Conservation (phyloP, 176 grass and related monocot genomes). For the Rhynchospora tenuis region DNA sequence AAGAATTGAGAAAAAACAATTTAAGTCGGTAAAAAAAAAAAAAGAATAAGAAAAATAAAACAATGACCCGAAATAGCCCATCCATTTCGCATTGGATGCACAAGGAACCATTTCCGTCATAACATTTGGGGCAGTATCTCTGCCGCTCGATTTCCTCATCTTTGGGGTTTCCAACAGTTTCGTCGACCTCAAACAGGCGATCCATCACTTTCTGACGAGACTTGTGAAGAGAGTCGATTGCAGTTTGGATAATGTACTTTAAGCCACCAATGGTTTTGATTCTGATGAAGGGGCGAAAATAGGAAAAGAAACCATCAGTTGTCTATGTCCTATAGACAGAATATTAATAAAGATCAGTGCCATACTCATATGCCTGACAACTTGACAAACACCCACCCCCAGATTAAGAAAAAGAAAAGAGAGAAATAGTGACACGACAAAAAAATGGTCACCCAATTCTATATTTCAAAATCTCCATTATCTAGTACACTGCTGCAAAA, state of each 20-base stretch:
- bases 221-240: constrained; percentile 67
- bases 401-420: background rate
- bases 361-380: background rate
- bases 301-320: background rate
- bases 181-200: constrained; percentile 71
- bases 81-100: constrained; percentile 92
- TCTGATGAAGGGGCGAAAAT: background rate
- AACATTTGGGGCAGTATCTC: constrained; percentile 83
- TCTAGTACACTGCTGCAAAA: background rate
- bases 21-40: background rate
- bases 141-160: constrained; percentile 79
- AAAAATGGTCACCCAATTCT: background rate
- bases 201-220: constrained; percentile 61
- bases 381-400: background rate
- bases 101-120: constrained; percentile 75
- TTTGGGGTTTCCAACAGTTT: constrained; percentile 76
- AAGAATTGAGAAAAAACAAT: constrained; percentile 12
- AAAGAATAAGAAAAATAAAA: background rate
- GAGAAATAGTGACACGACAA: background rate
- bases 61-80: constrained; percentile 66
- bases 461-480: background rate
- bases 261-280: constrained; percentile 57
- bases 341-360: background rate
- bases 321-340: background rate
- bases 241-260: constrained; percentile 72